These are phyloP conservation scores for Coprinopsis sp. DNA, from an alignment of 768 basidiomycete genomes.

Conservation along the genomic window DNA sequence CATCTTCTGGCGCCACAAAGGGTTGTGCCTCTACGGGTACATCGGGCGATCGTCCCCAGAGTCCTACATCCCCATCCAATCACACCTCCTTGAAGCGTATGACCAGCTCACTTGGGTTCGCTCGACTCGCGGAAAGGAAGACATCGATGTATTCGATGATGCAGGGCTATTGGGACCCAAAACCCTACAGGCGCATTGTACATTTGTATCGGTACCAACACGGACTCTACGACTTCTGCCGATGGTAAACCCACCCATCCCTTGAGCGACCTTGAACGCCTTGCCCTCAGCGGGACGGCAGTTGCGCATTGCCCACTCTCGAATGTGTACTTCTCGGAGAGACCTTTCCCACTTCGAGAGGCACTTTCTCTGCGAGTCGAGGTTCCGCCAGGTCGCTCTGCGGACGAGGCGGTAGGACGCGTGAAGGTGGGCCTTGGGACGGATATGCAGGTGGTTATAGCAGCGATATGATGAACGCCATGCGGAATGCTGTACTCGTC, in stretches of 20 bases:
- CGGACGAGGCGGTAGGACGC: slow-evolving; percentile 42
- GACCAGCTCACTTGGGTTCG: slow-evolving; percentile 75
- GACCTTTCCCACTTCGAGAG: slow-evolving; percentile 65
- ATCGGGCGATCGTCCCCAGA: no score
- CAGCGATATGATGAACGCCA: slow-evolving; percentile 68
- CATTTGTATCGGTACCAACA: slow-evolving; percentile 57
- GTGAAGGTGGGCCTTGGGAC: slow-evolving; percentile 79
- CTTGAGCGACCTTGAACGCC: slow-evolving; percentile 48
- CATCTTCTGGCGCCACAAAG: no score
- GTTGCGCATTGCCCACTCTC: slow-evolving; percentile 88
- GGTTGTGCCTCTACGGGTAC: no score
- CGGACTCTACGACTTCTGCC: no score
- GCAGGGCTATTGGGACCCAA: slow-evolving; percentile 45
- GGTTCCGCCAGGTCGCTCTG: background rate
- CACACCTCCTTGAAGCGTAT: slow-evolving; percentile 76
- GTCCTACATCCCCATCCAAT: slow-evolving; percentile 58
- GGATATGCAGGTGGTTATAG: slow-evolving; percentile 88
- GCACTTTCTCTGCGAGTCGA: slow-evolving; percentile 37
- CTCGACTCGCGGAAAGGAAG: slow-evolving; percentile 53
- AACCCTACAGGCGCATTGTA: slow-evolving; percentile 87
- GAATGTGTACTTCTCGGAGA: slow-evolving; percentile 80
- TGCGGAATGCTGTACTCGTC: slow-evolving; percentile 74
- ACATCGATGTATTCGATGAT: slow-evolving; percentile 71
- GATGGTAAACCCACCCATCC: no score
- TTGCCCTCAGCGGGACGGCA: slow-evolving; percentile 49